phyloP scores from a whole-genome alignment of 352 stramenopile species.

The Phytophthora crassamura region DNA sequence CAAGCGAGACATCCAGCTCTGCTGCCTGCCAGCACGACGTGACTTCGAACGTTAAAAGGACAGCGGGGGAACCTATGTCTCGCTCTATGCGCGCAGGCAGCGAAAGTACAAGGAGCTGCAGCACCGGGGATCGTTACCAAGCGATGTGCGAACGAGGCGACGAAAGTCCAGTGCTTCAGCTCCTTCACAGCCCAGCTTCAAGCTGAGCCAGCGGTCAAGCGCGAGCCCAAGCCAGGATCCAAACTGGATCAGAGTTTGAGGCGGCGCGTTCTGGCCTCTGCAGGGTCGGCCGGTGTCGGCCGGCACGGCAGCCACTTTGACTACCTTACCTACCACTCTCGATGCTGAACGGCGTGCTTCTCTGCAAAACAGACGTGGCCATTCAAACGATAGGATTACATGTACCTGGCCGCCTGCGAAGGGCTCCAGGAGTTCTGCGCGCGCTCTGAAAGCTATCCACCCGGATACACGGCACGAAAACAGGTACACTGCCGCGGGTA shows the following conservation, averaged over 20 bases:
- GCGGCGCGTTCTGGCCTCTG: not conserved
- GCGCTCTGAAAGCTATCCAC: too few relatives aligned
- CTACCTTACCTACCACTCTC: constrained; percentile 6
- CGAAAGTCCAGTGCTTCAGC: constrained; percentile 10
- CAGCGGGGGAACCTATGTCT: not conserved
- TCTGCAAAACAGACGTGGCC: constrained; percentile 5
- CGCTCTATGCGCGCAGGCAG: not conserved
- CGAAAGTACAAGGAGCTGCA: constrained; percentile 18
- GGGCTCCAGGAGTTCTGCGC: too few relatives aligned
- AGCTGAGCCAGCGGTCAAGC: not conserved
- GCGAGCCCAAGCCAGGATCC: too few relatives aligned
- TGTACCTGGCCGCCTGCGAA: too few relatives aligned
- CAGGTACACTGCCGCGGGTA: too few relatives aligned
- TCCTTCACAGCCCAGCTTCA: not conserved
- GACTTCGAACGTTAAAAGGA: not conserved
- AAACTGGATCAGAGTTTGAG: constrained; percentile 1
- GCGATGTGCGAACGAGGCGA: constrained; percentile 4
- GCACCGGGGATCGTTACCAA: constrained; percentile 10
- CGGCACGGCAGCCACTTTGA: constrained; percentile 9
- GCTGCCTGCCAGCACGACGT: not conserved
- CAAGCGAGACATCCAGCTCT: constrained; percentile 9
- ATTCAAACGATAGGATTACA: constrained; percentile 6
- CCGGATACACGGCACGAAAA: too few relatives aligned
- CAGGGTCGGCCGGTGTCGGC: not conserved
- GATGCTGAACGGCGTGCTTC: constrained; percentile 10